Evolutionary conservation across 2,329 filamentous ascomycete genomes (phyloP).

Genomic region (Neocucurbitaria cava): DNA sequence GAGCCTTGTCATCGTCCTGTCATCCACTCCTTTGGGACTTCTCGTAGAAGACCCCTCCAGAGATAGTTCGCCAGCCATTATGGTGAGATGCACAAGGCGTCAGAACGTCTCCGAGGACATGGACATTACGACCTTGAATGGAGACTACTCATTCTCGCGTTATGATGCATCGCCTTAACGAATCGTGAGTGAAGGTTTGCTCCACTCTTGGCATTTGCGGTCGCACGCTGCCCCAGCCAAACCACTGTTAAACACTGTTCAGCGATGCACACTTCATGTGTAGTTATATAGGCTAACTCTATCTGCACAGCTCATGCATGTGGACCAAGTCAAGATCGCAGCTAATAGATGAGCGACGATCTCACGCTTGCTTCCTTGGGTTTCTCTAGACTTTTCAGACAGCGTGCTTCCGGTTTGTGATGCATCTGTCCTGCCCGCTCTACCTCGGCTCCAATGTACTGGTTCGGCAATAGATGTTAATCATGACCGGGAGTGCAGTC

Average conservation of each 20-base stretch:
- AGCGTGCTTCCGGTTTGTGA: not conserved
- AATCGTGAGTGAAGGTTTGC: constrained; percentile 11
- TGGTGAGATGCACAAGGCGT: constrained; percentile 1
- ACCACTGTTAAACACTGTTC: not conserved
- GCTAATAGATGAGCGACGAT: not conserved
- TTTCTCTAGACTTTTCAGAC: not conserved
- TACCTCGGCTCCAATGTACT: not conserved
- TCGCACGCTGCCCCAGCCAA: not conserved
- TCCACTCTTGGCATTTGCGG: constrained; percentile 10
- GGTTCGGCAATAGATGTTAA: not conserved
- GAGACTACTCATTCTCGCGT: not conserved
- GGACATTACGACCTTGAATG: not conserved
- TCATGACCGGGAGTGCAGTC: not conserved
- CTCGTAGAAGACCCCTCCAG: not conserved
- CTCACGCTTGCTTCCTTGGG: not conserved
- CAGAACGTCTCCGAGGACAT: not conserved
- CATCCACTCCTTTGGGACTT: constrained; percentile 12
- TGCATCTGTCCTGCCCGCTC: not conserved
- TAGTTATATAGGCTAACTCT: not conserved
- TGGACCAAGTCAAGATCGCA: not conserved
- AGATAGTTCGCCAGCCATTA: not conserved
- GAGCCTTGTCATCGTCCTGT: constrained; percentile 22
- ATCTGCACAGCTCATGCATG: not conserved
- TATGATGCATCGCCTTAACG: constrained; percentile 1
- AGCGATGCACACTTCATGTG: not conserved